Evolutionary conservation across 2,329 filamentous ascomycete genomes (phyloP), one percentile per base, ranked within the genome.

Genomic region (Fusarium buharicum): DNA sequence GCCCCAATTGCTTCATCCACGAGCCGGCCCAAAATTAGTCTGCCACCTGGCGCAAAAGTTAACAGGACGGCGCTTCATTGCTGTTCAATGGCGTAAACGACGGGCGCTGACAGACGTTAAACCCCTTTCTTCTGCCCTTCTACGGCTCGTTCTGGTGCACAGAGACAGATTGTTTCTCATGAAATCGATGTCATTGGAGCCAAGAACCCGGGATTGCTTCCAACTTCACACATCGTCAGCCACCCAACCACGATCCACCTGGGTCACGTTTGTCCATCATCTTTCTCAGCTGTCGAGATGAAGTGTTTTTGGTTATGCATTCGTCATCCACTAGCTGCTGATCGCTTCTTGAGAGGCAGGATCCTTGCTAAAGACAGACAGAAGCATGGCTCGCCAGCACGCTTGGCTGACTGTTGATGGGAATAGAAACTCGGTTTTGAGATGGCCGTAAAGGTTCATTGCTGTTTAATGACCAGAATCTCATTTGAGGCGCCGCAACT

Each of bases 91-190:
- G 67, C 53, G 57, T 51, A 50, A 38, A 31, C 34, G 34, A 31
- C 47, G 38, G 36, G 50, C 63, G 55, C 61, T 52, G 56, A 11
- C 28, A 54, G 48, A 59, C 62, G 55, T 69, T 64, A 40, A 40
- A 18, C 62, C 57, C 60, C 52, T 67, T 69, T 63, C 55, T 62
- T 48, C 55, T 59, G 46, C 44, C 45, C 45, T 55, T 67, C 52
- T 53, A 67, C 52, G 50, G 48, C 36, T 53, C 12, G 51, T 58
- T 54, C 51, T 54, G 51, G 51, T 48, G 30, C 49, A 33, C 46
- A 24, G 43, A 54, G 52, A 24, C 33, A 16, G 22, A 48, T 51
- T 58, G 48, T 60, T 54, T 55, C 45, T 54, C 44, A 45, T 22
- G 45, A 59, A 55, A 53, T 59, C 51, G 57, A 54, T 47, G 49